Percentiles rank a stretch among this genome's conserved stretches.
These are phyloP conservation scores for Beta corolliflora DNA, from an alignment of 179 eudicot species.

Conservation along the genomic window DNA sequence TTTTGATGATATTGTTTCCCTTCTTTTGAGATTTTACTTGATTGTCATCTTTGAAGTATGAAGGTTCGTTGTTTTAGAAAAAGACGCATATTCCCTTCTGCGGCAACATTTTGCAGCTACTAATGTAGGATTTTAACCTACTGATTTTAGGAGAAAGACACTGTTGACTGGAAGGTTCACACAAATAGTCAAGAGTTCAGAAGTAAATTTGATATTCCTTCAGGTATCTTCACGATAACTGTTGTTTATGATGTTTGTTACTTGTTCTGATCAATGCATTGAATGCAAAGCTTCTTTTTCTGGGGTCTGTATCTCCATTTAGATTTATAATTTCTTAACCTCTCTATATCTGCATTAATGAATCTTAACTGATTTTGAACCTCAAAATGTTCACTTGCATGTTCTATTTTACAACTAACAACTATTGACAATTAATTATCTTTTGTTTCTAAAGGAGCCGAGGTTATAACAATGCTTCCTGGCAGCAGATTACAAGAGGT, in stretches of 20 bases:
- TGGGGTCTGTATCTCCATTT: background rate
- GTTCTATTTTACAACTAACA: background rate
- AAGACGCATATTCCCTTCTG: background rate
- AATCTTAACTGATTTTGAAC: background rate
- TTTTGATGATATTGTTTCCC: background rate
- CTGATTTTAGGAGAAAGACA: slow-evolving; percentile 38
- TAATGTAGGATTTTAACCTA: slow-evolving; percentile 12
- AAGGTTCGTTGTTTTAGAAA: background rate
- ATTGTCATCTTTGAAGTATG: background rate
- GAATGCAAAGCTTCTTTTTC: background rate
- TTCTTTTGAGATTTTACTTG: background rate
- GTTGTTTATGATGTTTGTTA: background rate
- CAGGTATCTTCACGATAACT: slow-evolving; percentile 47
- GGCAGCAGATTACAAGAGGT: slow-evolving; percentile 99
- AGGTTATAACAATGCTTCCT: slow-evolving; percentile 74
- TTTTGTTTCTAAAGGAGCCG: slow-evolving; percentile 47
- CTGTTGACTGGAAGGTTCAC: slow-evolving; percentile 45
- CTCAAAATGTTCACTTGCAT: background rate
- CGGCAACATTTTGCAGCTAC: background rate
- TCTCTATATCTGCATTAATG: background rate
- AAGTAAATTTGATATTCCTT: slow-evolving; percentile 46
- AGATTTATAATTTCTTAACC: background rate
- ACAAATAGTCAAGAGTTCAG: slow-evolving; percentile 61
- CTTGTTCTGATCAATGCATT: background rate
- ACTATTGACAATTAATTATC: slow-evolving; percentile 3